Base-by-base conservation (phyloP, 164 flowering plant genomes). In the Macadamia integrifolia region DNA sequence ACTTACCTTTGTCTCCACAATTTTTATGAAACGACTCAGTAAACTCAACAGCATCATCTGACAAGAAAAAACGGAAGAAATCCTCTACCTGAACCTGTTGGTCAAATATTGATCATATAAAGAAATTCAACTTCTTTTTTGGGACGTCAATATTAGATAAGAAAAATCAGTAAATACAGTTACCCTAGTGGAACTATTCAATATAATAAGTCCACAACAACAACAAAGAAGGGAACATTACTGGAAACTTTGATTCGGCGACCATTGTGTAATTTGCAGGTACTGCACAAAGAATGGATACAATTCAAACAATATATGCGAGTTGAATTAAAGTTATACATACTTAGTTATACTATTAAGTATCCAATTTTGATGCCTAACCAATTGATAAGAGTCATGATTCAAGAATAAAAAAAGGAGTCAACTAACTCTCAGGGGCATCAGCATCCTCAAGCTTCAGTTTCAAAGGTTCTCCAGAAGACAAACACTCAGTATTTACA, bases 1-100 rank as follows among this genome's bases (percentile, higher is more conserved):
- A 11, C 48, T 32, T 81, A 94, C 99, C 97, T 91, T 85, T 94
- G 76, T 92, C 98, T 30, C 98, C 94, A 78, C 99, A 89, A 64
- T 67, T 81, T 69, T 30, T 70, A 69, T 87, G 99, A 75, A 83
- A 94, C n/a, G 89, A 75, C 66, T 87, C 90, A 57, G 78, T 59
- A 79, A 94, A 94, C 62, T 62, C 67, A 64, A 79, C 73, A 72
- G 87, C 85, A 61, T 72, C 82, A 78, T 89, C 89, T 49, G 97
- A 90, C 71, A 89, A 86, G 69, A 85, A 94, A 68, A 79, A 75
- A 66, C 53, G 70, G 81, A 89, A 92, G 76, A 94, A 88, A 65
- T 88, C 91, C 76, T 94, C 92, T 9, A 83, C 93, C 64, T 68
- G 75, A 65, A 94, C 78, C 96, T 94, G 90, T 78, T 75, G 30